A percentile compares a stretch with the other conserved stretches of the same genome.
Conservation (phyloP, 257 asterid genomes). For the Petunia axillaris region DNA sequence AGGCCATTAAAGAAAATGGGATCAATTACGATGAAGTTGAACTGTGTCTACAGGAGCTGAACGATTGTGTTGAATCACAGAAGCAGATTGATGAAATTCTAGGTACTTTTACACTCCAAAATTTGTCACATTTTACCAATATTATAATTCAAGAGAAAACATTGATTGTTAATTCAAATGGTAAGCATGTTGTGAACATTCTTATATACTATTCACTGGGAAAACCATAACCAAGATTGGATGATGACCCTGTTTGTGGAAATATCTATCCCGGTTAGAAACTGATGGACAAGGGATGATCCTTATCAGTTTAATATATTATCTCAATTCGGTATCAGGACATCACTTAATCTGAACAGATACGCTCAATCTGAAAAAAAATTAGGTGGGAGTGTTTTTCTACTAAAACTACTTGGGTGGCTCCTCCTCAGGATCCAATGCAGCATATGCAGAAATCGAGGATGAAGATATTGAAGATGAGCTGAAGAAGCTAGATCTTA, state of each 20-base stretch:
- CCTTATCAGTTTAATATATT: not conserved
- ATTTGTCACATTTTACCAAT: not conserved
- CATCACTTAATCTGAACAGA: not conserved
- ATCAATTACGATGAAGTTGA: conserved; percentile 68
- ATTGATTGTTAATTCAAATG: not conserved
- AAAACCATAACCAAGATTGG: not conserved
- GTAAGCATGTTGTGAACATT: not conserved
- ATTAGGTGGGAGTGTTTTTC: conserved; percentile 24
- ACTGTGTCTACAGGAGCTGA: conserved; percentile 66
- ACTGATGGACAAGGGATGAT: not conserved
- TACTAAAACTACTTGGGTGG: conserved; percentile 23
- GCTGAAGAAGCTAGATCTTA: conserved; percentile 58
- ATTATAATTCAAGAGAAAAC: not conserved
- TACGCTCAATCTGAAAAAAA: not conserved
- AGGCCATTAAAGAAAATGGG: conserved; percentile 61
- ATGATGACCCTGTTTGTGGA: not conserved
- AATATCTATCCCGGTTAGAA: not conserved
- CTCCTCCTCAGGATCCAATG: conserved; percentile 44
- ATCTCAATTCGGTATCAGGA: conserved; percentile 4
- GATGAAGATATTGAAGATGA: conserved; percentile 83
- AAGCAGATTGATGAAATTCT: conserved; percentile 64
- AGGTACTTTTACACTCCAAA: conserved; percentile 40
- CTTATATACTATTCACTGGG: not conserved
- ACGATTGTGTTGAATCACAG: conserved; percentile 58
- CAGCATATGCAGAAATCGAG: conserved; percentile 42